phyloP scores from a whole-genome alignment of 352 stramenopile species.

The Pythium rhizo-oryzae region DNA sequence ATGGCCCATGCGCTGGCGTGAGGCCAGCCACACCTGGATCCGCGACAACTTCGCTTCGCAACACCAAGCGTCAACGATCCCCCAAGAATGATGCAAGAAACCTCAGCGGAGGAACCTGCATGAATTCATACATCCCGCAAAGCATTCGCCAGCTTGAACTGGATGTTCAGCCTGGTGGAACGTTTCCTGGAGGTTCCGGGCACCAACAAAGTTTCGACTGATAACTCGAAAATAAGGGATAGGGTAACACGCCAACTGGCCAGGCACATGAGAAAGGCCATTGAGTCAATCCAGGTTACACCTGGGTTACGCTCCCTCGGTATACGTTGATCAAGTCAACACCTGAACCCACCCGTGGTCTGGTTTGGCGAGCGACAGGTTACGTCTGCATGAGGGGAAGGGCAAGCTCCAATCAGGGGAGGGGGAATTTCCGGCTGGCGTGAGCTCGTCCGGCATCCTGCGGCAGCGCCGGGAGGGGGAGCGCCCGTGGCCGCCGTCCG shows the following conservation, averaged over 20 bases:
- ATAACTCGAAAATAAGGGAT: constrained; percentile 22
- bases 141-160: neutral
- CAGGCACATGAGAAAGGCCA: constrained; percentile 18
- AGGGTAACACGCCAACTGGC: neutral
- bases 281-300: constrained; percentile 8
- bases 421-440: neutral
- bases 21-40: too few species aligned
- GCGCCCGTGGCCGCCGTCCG: neutral
- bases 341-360: constrained; percentile 4
- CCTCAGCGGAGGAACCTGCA: neutral
- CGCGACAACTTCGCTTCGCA: too few species aligned
- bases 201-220: constrained; percentile 16
- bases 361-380: constrained; percentile 10
- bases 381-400: constrained; percentile 17
- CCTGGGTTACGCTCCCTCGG: neutral
- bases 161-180: constrained; percentile 16
- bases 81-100: too few species aligned
- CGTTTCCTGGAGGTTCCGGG: constrained; percentile 17
- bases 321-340: constrained; percentile 15
- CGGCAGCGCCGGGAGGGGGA: too few species aligned
- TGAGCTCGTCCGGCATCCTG: neutral
- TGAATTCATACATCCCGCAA: neutral
- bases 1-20: too few species aligned
- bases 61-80: too few species aligned
- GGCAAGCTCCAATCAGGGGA: constrained; percentile 14